These are phyloP conservation scores for Trichoderma breve DNA, from an alignment of 2,329 filamentous ascomycete species.

Conservation along the genomic window DNA sequence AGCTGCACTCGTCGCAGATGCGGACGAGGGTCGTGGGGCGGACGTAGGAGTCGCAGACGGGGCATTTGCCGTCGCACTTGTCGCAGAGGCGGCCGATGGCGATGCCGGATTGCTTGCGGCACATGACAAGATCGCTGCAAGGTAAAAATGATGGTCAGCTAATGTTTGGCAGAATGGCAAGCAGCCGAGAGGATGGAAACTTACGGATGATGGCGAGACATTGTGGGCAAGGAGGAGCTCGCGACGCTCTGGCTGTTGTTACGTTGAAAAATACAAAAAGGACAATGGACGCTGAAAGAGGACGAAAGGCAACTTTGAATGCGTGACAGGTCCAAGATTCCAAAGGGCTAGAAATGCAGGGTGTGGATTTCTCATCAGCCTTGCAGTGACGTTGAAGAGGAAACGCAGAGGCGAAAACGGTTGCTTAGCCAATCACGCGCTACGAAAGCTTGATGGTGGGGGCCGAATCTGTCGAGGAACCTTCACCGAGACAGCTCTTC, in stretches of 20 bases:
- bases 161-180: neutral
- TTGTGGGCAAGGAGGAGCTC: slow-evolving; percentile 40
- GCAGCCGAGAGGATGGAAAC: slow-evolving; percentile 33
- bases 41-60: slow-evolving; percentile 98
- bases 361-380: slow-evolving; percentile 48
- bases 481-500: slow-evolving; percentile 15
- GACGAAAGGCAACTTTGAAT: neutral
- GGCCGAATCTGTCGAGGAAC: slow-evolving; percentile 3
- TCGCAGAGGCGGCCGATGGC: slow-evolving; percentile 98
- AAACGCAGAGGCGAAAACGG: neutral
- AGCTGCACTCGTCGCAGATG: slow-evolving; percentile 99
- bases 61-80: slow-evolving; percentile 99
- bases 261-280: neutral
- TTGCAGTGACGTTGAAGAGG: slow-evolving; percentile 34
- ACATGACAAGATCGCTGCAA: slow-evolving; percentile 91
- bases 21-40: slow-evolving; percentile 94
- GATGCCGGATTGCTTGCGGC: slow-evolving; percentile 96
- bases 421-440: neutral
- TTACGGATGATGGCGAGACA: slow-evolving; percentile 94
- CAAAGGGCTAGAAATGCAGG: neutral
- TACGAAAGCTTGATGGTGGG: slow-evolving; percentile 11
- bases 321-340: neutral
- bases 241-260: neutral
- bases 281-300: neutral
- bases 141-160: slow-evolving; percentile 27